A percentile compares a stretch with the other conserved stretches of the same genome.
Evolutionary conservation across 345 rosid species (phyloP).

Genomic region (Salix exigua): DNA sequence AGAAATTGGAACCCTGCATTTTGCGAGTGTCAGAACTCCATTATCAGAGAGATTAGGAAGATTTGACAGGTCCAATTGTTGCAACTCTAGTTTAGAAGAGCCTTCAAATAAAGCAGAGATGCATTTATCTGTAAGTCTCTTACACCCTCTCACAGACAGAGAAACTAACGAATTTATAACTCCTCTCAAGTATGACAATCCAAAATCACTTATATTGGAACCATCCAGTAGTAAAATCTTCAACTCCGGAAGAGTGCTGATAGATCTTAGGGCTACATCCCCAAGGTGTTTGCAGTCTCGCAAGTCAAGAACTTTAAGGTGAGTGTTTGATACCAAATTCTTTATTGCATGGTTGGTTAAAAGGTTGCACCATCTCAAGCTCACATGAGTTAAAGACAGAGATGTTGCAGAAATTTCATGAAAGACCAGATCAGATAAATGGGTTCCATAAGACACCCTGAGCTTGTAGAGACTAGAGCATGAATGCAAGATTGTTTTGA

Average conservation of each 20-base stretch:
- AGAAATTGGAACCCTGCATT: conserved; percentile 53
- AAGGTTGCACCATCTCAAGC: conserved; percentile 85
- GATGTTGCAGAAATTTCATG: conserved; percentile 85
- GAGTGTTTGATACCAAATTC: conserved; percentile 53
- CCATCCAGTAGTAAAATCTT: conserved; percentile 65
- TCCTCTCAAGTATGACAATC: conserved; percentile 47
- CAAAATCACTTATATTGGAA: conserved; percentile 60
- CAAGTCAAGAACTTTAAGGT: conserved; percentile 62
- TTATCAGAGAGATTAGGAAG: conserved; percentile 66
- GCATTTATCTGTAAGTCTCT: conserved; percentile 72
- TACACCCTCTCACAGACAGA: conserved; percentile 84
- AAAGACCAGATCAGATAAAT: conserved; percentile 77
- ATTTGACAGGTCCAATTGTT: conserved; percentile 78
- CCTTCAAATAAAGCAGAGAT: conserved; percentile 63
- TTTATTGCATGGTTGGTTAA: conserved; percentile 62
- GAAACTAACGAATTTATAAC: conserved; percentile 57
- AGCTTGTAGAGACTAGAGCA: conserved; percentile 73
- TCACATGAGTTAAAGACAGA: conserved; percentile 65
- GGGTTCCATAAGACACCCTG: conserved; percentile 65
- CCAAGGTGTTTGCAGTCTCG: conserved; percentile 75
- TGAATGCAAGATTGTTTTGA: conserved; percentile 79
- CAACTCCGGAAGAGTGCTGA: conserved; percentile 50
- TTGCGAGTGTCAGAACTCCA: conserved; percentile 63
- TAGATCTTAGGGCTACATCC: conserved; percentile 64
- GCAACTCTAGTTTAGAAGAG: conserved; percentile 53